Evolutionary conservation across 306 rosid species (phyloP), one percentile per base, ranked within the genome.

Genomic region (Cicer pinnatifidum): DNA sequence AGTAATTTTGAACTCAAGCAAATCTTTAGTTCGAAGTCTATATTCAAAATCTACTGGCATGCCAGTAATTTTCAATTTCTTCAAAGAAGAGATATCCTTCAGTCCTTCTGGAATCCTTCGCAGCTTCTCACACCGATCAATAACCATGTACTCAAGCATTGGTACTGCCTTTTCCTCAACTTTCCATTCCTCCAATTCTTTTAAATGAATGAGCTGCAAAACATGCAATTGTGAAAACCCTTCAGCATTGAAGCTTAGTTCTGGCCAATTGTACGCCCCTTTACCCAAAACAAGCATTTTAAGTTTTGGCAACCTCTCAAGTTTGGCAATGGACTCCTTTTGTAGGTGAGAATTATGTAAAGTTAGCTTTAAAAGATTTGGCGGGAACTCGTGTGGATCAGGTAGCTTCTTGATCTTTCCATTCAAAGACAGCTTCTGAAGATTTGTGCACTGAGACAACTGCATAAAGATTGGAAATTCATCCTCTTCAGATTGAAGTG

Each of bases 21-120:
- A 71, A 78, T 80, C 86, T 51, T 20, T 60, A 38, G 77, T 76
- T 65, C 84, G 84, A 67, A 83, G 82, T 17, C 76, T 80, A 59
- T 83, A 79, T 76, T 83, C 86, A 60, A 83, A 83, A 60, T 83
- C 86, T 23, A 83, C 86, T 0, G 86, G 86, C 86, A 83, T 83
- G 37, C 86, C 86, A 52, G 78, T 67, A 60, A 83, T 60, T 67
- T 76, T 83, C 45, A 83, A 9, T 39, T 83, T 81, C 60, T 80
- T 83, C 73, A 80, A 72, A 67, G 76, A 67, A 66, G 60, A 52
- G 66, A 80, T 68, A 66, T 33, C 64, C 72, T 76, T 83, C 47
- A 83, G 74, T 72, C 86, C 82, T 50, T 83, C 84, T 15, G 86
- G 86, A 57, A 83, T 80, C 82, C 41, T 80, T 78, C 37, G 67